Conservation (phyloP, 345 rosid species). For the Melaleuca quinquenervia region DNA sequence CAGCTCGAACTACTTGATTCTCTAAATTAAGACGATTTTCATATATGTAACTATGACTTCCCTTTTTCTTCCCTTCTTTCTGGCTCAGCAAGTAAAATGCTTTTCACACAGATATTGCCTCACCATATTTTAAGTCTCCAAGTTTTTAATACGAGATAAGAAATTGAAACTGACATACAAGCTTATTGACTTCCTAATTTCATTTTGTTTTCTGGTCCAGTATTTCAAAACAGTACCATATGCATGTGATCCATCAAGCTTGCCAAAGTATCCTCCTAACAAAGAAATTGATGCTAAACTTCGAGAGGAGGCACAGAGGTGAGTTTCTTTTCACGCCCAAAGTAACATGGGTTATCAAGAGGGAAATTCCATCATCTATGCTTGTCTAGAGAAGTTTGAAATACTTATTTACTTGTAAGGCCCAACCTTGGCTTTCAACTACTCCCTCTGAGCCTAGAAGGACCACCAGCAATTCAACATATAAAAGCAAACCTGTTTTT, state of each 20-base stretch:
- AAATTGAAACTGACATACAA: background rate
- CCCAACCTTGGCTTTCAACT: background rate
- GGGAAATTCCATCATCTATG: background rate
- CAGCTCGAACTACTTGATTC: background rate
- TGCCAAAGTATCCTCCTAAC: conserved; percentile 13
- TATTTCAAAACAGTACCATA: conserved; percentile 5
- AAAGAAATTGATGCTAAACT: conserved; percentile 13
- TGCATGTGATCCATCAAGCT: conserved; percentile 14
- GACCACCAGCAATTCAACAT: background rate
- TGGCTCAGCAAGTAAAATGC: background rate
- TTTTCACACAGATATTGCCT: background rate
- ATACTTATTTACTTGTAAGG: background rate
- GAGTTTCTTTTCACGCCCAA: background rate
- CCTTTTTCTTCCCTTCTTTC: background rate
- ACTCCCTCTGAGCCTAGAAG: background rate
- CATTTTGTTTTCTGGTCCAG: background rate
- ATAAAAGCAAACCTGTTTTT: background rate
- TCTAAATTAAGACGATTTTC: background rate
- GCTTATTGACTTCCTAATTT: background rate
- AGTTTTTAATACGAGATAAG: background rate
- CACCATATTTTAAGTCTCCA: background rate
- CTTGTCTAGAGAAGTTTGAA: background rate
- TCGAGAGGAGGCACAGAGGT: conserved; percentile 5
- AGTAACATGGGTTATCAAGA: background rate
- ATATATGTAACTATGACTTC: background rate